These are phyloP conservation scores for Jamesozyma gamospora DNA, from an alignment of 805 yeast species.

Conservation along the genomic window DNA sequence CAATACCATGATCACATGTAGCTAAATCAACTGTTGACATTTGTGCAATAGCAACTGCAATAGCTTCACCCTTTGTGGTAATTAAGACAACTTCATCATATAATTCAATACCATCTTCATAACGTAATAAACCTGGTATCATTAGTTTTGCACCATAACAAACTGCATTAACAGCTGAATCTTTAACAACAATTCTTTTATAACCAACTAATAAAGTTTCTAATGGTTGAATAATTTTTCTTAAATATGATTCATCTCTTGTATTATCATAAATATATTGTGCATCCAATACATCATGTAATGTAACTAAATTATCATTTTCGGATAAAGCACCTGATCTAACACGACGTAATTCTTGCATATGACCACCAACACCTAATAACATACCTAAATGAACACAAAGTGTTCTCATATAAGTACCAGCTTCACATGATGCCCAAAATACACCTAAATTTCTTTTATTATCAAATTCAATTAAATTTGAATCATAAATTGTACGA, in stretches of 20 bases:
- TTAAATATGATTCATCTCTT: slow-evolving; percentile 89
- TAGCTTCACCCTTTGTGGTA: slow-evolving; percentile 99
- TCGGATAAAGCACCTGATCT: slow-evolving; percentile 94
- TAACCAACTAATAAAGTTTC: slow-evolving; percentile 90
- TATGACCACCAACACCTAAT: slow-evolving; percentile 97
- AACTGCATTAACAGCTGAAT: slow-evolving; percentile 94
- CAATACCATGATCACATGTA: slow-evolving; percentile 96
- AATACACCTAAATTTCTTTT: slow-evolving; percentile 95
- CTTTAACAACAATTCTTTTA: slow-evolving; percentile 90
- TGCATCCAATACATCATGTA: slow-evolving; percentile 96
- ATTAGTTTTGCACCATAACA: slow-evolving; percentile 98
- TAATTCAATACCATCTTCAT: slow-evolving; percentile 94
- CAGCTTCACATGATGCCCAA: slow-evolving; percentile 99
- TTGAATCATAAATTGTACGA: slow-evolving; percentile 93
- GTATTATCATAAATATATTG: slow-evolving; percentile 97
- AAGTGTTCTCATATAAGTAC: slow-evolving; percentile 97
- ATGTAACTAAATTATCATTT: slow-evolving; percentile 82
- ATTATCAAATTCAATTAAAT: slow-evolving; percentile 86
- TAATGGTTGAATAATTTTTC: slow-evolving; percentile 89
- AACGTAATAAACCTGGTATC: slow-evolving; percentile 97
- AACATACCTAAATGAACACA: slow-evolving; percentile 99
- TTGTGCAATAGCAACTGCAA: slow-evolving; percentile 96
- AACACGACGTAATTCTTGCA: slow-evolving; percentile 99
- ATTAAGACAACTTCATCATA: slow-evolving; percentile 96
- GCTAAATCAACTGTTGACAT: slow-evolving; percentile 97